Conservation (phyloP, 305 asterid genomes). For the Fraxinus platypoda region DNA sequence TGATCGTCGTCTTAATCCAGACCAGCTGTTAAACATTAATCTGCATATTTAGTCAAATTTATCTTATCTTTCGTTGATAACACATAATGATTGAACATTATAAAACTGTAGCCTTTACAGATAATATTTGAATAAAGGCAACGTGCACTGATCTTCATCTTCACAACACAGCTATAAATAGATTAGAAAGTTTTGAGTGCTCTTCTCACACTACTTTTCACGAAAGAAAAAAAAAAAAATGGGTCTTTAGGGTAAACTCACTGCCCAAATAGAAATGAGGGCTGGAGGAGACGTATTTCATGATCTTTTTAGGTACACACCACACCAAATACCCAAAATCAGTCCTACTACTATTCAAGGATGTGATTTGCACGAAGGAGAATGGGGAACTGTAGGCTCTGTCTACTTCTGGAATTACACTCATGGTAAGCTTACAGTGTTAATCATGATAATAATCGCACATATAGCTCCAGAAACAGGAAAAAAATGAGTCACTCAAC, state of each 20-base stretch:
- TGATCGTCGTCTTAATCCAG: too few species aligned
- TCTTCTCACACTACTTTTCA: background rate
- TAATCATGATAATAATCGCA: background rate
- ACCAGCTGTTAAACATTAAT: too few species aligned
- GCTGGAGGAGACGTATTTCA: constrained; percentile 21
- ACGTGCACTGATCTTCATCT: background rate
- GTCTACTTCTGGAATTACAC: constrained; percentile 1
- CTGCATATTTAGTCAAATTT: too few species aligned
- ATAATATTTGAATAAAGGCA: background rate
- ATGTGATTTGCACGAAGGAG: constrained; percentile 14
- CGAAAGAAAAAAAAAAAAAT: background rate
- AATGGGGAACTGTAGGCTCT: constrained; percentile 21
- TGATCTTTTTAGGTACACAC: constrained; percentile 19
- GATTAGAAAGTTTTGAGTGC: background rate
- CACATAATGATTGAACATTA: background rate
- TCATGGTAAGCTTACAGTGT: background rate
- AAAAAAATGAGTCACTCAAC: background rate
- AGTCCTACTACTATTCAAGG: constrained; percentile 12
- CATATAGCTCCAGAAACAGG: too few species aligned
- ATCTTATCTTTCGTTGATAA: background rate
- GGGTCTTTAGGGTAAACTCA: constrained; percentile 8
- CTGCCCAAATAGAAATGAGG: constrained; percentile 9
- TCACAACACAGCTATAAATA: background rate
- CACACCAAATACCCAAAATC: constrained; percentile 15
- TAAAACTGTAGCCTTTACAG: background rate